Conservation (phyloP, 768 basidiomycete genomes). For the Calocera viscosa region DNA sequence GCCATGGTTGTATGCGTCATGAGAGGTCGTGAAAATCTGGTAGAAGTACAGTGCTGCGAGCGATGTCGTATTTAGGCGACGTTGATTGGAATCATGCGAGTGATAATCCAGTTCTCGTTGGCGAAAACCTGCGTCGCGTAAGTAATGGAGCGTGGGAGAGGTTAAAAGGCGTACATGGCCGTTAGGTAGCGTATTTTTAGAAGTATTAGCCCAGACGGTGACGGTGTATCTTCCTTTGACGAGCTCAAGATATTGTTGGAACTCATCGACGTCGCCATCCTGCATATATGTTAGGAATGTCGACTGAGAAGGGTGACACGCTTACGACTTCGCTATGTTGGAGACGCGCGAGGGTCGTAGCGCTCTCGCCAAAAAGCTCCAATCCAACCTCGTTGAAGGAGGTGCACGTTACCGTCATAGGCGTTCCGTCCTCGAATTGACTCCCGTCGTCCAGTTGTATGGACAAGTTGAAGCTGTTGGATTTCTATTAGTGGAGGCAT, state of each 20-base stretch:
- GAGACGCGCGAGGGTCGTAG: neutral
- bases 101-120: neutral
- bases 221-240: neutral
- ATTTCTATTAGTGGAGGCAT: neutral
- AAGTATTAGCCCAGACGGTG: neutral
- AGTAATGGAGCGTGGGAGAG: neutral
- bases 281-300: neutral
- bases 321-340: neutral
- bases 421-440: neutral
- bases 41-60: too few relatives aligned
- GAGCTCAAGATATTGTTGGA: neutral
- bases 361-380: neutral
- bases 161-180: neutral
- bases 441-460: neutral
- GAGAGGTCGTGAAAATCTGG: too few relatives aligned
- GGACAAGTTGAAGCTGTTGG: neutral
- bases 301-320: neutral
- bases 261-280: neutral
- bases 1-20: too few relatives aligned
- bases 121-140: neutral
- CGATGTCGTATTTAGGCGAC: too few relatives aligned
- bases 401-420: neutral
- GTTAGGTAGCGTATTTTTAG: neutral
- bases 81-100: neutral
- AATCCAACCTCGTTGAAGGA: neutral